Conservation (phyloP, 129 eudicot genomes). For the Helichrysum umbraculigerum region DNA sequence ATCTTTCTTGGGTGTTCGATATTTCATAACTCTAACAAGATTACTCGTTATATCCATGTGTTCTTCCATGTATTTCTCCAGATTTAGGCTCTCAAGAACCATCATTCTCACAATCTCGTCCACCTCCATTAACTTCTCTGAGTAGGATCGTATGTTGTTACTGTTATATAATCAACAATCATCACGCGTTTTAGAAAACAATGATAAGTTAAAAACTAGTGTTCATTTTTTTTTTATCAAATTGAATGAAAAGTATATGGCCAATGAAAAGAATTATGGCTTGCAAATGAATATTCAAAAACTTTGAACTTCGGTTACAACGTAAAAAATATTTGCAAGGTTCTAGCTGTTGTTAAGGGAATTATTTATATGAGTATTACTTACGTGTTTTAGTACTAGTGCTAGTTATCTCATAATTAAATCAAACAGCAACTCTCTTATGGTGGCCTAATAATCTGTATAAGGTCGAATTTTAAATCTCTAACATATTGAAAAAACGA, state of each 20-base stretch:
- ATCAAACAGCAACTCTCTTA: neutral
- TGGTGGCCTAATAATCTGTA: neutral
- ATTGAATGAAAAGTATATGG: neutral
- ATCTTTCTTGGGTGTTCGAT: constrained; percentile 46
- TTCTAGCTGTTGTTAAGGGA: neutral
- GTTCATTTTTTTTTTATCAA: too few relatives aligned
- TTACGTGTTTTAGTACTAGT: neutral
- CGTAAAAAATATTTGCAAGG: neutral
- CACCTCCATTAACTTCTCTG: constrained; percentile 48
- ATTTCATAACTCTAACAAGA: constrained; percentile 62
- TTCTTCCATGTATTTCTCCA: constrained; percentile 59
- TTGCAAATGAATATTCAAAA: neutral
- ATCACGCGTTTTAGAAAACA: neutral
- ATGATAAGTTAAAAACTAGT: too few relatives aligned
- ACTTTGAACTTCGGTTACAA: neutral
- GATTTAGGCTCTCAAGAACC: constrained; percentile 61
- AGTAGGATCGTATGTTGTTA: constrained; percentile 36
- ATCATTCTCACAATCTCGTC: constrained; percentile 60
- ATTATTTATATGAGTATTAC: neutral
- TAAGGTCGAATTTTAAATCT: neutral
- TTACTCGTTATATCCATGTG: constrained; percentile 64
- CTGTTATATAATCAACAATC: constrained; percentile 32
- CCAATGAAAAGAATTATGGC: neutral
- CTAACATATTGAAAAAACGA: neutral
- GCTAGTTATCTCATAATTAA: too few relatives aligned